phyloP scores from a whole-genome alignment of 495 filamentous ascomycete species.

The Neurospora sp. region DNA sequence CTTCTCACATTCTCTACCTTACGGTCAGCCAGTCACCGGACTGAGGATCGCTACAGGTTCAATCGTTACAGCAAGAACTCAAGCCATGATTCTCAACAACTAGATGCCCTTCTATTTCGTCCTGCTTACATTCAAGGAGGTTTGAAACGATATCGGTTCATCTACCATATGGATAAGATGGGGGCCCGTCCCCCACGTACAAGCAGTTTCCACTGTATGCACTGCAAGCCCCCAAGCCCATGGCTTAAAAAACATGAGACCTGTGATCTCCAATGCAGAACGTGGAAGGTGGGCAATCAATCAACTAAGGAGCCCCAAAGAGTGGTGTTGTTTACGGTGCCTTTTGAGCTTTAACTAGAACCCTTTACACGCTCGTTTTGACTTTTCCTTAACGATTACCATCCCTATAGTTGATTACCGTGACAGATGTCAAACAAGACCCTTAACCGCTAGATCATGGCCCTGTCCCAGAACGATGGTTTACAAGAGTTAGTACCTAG shows the following conservation, averaged over 20 bases:
- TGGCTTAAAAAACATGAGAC: background rate
- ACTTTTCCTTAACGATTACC: background rate
- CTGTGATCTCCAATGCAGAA: background rate
- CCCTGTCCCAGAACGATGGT: background rate
- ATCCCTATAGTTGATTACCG: background rate
- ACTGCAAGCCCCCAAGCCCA: background rate
- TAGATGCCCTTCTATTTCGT: background rate
- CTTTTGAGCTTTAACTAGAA: background rate
- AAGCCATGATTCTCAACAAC: background rate
- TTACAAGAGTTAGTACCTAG: background rate
- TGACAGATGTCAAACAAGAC: background rate
- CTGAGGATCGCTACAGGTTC: background rate
- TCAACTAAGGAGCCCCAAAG: background rate
- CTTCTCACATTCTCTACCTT: background rate
- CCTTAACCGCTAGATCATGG: background rate
- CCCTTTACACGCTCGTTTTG: background rate
- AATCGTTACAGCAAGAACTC: background rate
- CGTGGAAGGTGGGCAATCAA: background rate
- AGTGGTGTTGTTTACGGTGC: background rate
- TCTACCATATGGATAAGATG: background rate
- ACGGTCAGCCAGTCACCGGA: background rate
- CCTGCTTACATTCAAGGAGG: background rate
- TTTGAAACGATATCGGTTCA: background rate
- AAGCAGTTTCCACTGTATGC: background rate
- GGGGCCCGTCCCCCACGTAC: background rate